Evolutionary conservation across 2,329 filamentous ascomycete species (phyloP).

Genomic region (Ophiognomonia clavigignenti-juglandacearum): DNA sequence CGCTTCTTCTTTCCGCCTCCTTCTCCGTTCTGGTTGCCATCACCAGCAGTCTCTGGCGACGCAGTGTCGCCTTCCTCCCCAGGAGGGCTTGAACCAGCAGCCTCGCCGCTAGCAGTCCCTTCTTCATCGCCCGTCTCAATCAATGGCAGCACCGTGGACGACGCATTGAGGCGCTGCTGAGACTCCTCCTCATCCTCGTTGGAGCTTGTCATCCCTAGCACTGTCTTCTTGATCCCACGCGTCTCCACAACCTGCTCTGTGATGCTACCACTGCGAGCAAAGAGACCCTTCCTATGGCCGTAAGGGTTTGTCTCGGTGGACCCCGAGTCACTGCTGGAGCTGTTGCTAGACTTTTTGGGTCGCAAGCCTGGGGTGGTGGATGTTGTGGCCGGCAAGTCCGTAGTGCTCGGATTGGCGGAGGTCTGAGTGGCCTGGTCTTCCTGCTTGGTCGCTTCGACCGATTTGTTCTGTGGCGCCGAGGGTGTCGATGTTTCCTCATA

Average conservation of each 20-base stretch:
- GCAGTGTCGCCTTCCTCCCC: neutral
- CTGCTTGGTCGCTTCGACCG: constrained; percentile 20
- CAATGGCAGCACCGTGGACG: neutral
- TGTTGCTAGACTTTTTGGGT: constrained; percentile 3
- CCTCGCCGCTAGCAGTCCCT: constrained; percentile 4
- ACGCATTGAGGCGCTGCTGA: no score
- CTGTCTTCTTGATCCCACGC: constrained; percentile 69
- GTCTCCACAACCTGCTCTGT: constrained; percentile 74
- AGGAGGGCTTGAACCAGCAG: constrained; percentile 27
- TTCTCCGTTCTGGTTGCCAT: constrained; percentile 15
- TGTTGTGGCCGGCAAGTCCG: constrained; percentile 7
- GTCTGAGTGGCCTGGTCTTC: constrained; percentile 22
- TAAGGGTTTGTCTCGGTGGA: constrained; percentile 11
- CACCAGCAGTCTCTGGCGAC: neutral
- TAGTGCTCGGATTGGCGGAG: constrained; percentile 4
- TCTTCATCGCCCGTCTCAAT: constrained; percentile 17
- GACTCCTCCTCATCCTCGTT: constrained; percentile 27
- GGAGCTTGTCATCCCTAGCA: constrained; percentile 44
- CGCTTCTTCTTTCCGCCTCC: constrained; percentile 28
- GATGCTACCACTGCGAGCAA: constrained; percentile 68
- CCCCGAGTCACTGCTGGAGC: constrained; percentile 16
- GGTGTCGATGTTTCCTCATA: constrained; percentile 15
- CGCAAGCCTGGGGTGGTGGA: constrained; percentile 6
- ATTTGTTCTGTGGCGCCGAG: constrained; percentile 21
- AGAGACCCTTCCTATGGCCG: constrained; percentile 17